Evolutionary conservation across 257 asterid species (phyloP).

Genomic region (Galeopsis tetrahit): DNA sequence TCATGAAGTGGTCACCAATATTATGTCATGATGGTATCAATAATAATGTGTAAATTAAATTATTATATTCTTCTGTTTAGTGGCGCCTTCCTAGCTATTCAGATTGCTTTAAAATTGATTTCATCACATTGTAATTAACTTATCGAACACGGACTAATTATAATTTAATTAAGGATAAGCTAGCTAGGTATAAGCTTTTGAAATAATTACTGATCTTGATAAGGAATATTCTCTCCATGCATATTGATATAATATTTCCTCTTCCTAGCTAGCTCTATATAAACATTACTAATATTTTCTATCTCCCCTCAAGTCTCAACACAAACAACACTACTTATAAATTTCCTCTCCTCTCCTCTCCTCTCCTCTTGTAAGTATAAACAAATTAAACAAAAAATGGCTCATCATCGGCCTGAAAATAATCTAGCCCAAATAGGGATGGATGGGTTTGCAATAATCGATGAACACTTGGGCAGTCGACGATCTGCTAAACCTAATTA

Average conservation of each 20-base stretch:
- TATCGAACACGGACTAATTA: background rate
- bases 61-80: no score
- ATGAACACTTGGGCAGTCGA: slow-evolving; percentile 31
- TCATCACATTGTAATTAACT: background rate
- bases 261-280: no score
- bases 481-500: slow-evolving; percentile 20
- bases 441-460: slow-evolving; percentile 46
- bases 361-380: no score
- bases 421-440: slow-evolving; percentile 43
- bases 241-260: no score
- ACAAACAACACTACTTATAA: no score
- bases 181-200: background rate
- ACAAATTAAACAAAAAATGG: slow-evolving; percentile 22
- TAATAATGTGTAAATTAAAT: background rate
- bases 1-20: background rate
- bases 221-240: no score
- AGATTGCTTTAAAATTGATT: background rate
- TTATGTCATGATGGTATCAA: background rate
- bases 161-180: no score
- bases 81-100: background rate
- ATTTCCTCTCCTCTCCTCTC: no score
- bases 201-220: no score
- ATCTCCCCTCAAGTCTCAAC: no score
- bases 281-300: no score
- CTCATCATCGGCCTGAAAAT: slow-evolving; percentile 17